phyloP scores from a whole-genome alignment of 2,329 filamentous ascomycete species.

The Sordariomycetes sp. region DNA sequence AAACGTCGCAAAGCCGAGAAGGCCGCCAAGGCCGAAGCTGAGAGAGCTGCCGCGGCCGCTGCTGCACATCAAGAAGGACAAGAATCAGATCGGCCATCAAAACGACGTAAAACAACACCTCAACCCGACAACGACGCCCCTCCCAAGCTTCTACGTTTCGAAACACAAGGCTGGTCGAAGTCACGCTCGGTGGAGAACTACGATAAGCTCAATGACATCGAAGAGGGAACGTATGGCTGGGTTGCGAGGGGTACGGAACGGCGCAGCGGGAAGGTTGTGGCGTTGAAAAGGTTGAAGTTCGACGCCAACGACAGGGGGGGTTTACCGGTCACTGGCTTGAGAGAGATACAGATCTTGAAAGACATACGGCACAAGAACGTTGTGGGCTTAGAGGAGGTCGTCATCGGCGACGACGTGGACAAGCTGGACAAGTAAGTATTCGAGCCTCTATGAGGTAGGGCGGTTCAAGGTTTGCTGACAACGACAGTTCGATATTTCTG shows the following conservation, averaged over 20 bases:
- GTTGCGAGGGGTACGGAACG: slow-evolving; percentile 76
- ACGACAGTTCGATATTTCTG: slow-evolving; percentile 63
- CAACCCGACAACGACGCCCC: slow-evolving; percentile 20
- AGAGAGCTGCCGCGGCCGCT: slow-evolving; percentile 15
- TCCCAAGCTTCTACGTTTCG: slow-evolving; percentile 62
- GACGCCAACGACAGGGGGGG: slow-evolving; percentile 65
- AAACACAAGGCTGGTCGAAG: slow-evolving; percentile 55
- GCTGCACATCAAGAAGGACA: slow-evolving; percentile 21
- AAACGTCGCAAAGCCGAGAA: slow-evolving; percentile 77
- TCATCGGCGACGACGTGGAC: slow-evolving; percentile 57
- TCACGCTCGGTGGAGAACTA: slow-evolving; percentile 79
- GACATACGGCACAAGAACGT: slow-evolving; percentile 76
- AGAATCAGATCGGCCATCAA: slow-evolving; percentile 41
- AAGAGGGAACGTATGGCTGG: slow-evolving; percentile 94
- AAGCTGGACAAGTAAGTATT: slow-evolving; percentile 41
- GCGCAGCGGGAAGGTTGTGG: slow-evolving; percentile 70
- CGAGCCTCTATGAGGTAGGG: slow-evolving; percentile 7
- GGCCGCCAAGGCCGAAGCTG: slow-evolving; percentile 52
- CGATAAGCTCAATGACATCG: slow-evolving; percentile 90
- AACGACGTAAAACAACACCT: slow-evolving; percentile 50
- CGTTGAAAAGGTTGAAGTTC: slow-evolving; percentile 89
- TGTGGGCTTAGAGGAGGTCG: slow-evolving; percentile 73
- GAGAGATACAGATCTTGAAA: slow-evolving; percentile 87
- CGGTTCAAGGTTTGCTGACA: slow-evolving; percentile 5
- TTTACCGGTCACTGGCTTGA: slow-evolving; percentile 82